These are phyloP conservation scores for Tylopilus sp. DNA, from an alignment of 1,284 basidiomycete species.

Conservation along the genomic window DNA sequence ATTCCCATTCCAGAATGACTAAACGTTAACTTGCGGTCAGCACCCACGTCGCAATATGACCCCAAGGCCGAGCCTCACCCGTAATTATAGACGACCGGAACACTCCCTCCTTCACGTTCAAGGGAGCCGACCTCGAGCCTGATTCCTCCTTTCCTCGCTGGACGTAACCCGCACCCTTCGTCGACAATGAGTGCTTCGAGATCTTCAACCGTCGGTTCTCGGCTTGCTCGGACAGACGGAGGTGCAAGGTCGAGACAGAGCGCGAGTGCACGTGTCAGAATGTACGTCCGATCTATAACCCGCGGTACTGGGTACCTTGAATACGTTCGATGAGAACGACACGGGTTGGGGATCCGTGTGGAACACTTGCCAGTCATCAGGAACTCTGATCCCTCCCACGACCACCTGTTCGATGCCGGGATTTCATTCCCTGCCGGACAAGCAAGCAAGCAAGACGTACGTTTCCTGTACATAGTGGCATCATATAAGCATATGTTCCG, in stretches of 20 bases:
- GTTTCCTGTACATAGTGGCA: constrained; percentile 64
- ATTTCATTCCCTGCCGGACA: not conserved
- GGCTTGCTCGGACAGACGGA: constrained; percentile 45
- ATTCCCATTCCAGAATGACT: constrained; percentile 66
- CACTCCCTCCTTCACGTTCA: constrained; percentile 27
- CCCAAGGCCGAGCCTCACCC: too few relatives aligned
- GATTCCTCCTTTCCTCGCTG: constrained; percentile 63
- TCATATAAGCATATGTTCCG: constrained; percentile 63
- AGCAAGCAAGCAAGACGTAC: constrained; percentile 38
- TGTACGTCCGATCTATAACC: constrained; percentile 55
- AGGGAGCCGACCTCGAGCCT: constrained; percentile 61
- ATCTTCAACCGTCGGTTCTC: constrained; percentile 59
- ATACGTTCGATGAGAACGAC: not conserved
- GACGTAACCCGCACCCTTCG: constrained; percentile 70
- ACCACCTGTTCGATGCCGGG: constrained; percentile 43
- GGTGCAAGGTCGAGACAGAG: constrained; percentile 69
- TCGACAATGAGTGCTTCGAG: constrained; percentile 60
- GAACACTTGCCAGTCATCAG: constrained; percentile 57
- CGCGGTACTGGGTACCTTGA: constrained; percentile 53
- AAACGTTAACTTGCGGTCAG: not conserved
- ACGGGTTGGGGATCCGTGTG: not conserved
- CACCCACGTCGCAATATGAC: too few relatives aligned
- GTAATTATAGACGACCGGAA: constrained; percentile 54
- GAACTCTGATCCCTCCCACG: constrained; percentile 59
- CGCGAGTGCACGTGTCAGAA: constrained; percentile 53